Base-by-base conservation (phyloP, 768 basidiomycete species). In the Coprinopsis strossmayeri region DNA sequence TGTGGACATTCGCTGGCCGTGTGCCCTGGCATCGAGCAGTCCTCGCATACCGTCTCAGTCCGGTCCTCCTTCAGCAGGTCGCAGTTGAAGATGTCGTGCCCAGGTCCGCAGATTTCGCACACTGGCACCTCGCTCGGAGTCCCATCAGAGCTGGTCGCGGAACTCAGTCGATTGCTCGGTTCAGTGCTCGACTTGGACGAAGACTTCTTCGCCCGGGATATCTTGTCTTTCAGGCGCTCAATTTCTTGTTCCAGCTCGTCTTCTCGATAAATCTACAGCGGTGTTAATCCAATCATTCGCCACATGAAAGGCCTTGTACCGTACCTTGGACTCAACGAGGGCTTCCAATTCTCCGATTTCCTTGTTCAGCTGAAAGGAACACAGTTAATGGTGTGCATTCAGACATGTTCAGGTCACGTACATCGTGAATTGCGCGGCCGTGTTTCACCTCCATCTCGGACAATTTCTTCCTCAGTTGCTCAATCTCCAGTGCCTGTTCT, bases 311-410 rank as follows among this genome's bases (percentile, higher is more conserved):
- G 10, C 25, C 23, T 17, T 23, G 13, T n/a, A 4, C 44, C 65
- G 48, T 52, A 90, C 91, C 80, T 96, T 97, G 46, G 89, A 78
- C 62, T 99, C 95, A n/a, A 97, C 83, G 34, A 99, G 72, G 32
- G 84, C 77, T 64, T 98, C 95, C 17, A 97, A 75, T 61, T 97
- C 93, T 46, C 84, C 81, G 44, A 98, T 87, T 68, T 97, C 92
- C 58, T 91, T 88, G 66, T 90, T 86, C 51, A 93, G 76, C 90
- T 94, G 55, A 34, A 53, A 20, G 43, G 28, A 15, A 53, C 37
- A n/a, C n/a, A n/a, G 50, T 40, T 46, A n/a, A 38, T 54, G 11
- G 27, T 2, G 20, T 13, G 25, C 26, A 37, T 21, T 38, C 34
- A 37, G n/a, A 25, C n/a, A 32, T 15, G 49, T 25, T 32, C 30